These are phyloP conservation scores for Cercospora citrullina DNA, from an alignment of 2,329 filamentous ascomycete genomes.

Conservation along the genomic window DNA sequence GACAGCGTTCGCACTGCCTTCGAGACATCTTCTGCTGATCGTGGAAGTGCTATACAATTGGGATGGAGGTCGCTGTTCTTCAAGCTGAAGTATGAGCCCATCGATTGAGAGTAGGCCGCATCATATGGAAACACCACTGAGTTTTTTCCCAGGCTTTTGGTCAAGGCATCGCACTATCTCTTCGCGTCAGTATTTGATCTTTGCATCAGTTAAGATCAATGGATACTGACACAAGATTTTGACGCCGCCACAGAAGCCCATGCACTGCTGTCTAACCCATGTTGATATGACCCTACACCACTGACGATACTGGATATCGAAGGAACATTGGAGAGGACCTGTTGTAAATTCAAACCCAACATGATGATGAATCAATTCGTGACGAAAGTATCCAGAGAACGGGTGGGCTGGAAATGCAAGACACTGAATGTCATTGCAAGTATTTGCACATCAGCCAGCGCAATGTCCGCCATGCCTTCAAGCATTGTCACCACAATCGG, in stretches of 20 bases:
- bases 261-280: not conserved
- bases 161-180: slow-evolving; percentile 9
- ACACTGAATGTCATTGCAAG: not conserved
- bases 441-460: not conserved
- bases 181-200: not conserved
- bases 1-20: slow-evolving; percentile 15
- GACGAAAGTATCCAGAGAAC: not conserved
- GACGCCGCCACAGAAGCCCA: slow-evolving; percentile 5
- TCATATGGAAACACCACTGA: slow-evolving; percentile 15
- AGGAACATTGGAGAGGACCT: slow-evolving; percentile 2
- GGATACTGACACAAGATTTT: slow-evolving; percentile 8
- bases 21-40: slow-evolving; percentile 24
- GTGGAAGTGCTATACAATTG: slow-evolving; percentile 27
- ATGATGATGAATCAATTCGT: not conserved
- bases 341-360: slow-evolving; percentile 5
- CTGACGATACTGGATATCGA: not conserved
- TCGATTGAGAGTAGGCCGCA: slow-evolving; percentile 23
- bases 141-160: slow-evolving; percentile 7
- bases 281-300: not conserved
- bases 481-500: not conserved
- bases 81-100: slow-evolving; percentile 30
- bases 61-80: slow-evolving; percentile 24
- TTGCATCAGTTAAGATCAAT: not conserved
- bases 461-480: not conserved
- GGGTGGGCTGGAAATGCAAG: not conserved